Conservation (phyloP, 2,329 filamentous ascomycete genomes). For the Epichloe brachyelytri region DNA sequence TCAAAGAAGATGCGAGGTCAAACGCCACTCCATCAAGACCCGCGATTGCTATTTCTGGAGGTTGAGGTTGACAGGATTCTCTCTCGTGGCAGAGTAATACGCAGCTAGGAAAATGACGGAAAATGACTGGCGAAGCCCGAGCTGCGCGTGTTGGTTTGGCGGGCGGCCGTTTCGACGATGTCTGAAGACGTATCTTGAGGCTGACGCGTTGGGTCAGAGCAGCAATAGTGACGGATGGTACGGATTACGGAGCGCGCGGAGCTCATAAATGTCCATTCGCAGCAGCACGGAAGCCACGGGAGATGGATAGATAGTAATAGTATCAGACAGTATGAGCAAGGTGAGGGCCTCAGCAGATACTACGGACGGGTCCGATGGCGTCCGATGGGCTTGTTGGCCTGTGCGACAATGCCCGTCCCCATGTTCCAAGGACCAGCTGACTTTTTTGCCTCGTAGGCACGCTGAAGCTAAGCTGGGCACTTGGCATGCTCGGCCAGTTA, state of each 20-base stretch:
- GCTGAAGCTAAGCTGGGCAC: too few relatives aligned
- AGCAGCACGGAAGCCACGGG: background rate
- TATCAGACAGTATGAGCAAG: background rate
- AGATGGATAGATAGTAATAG: background rate
- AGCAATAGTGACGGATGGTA: background rate
- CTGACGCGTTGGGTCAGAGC: background rate
- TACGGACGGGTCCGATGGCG: background rate
- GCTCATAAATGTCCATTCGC: background rate
- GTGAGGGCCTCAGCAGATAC: background rate
- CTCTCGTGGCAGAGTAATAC: background rate
- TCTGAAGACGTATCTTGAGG: background rate
- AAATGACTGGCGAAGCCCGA: background rate
- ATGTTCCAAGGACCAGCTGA: background rate
- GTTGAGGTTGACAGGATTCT: background rate
- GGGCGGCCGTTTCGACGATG: background rate
- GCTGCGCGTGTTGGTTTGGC: background rate
- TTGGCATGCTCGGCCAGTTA: background rate
- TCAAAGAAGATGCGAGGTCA: background rate
- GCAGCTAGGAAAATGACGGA: background rate
- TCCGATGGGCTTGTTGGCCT: background rate
- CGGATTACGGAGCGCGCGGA: background rate
- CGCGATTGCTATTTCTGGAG: background rate
- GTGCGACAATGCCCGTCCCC: background rate
- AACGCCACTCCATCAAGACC: conserved; percentile 1
- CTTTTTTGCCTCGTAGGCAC: too few relatives aligned